Conservation (phyloP, 108 stramenopile species). For the Epithemia pelagica region DNA sequence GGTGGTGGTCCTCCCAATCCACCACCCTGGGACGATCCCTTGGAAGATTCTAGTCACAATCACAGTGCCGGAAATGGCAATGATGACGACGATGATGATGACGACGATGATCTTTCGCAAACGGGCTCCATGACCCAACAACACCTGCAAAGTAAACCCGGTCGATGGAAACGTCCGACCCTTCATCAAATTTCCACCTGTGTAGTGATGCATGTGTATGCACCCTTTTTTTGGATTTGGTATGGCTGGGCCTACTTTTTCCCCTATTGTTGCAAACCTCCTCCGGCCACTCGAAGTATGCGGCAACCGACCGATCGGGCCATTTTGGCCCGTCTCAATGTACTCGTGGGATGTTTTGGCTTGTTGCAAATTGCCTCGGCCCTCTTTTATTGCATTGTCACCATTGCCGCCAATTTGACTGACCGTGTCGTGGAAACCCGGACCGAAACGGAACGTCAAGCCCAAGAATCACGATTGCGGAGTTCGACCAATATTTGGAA, state of each 20-base stretch:
- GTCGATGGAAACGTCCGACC: constrained; percentile 4
- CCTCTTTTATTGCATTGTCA: constrained; percentile 25
- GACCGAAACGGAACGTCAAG: constrained; percentile 4
- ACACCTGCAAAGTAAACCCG: background rate
- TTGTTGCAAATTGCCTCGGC: constrained; percentile 36
- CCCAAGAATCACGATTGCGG: background rate
- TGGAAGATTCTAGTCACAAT: background rate
- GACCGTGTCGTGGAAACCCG: background rate
- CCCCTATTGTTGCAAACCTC: constrained; percentile 12
- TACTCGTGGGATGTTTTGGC: constrained; percentile 49
- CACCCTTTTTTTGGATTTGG: background rate
- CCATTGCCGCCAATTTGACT: constrained; percentile 13
- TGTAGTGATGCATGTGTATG: constrained; percentile 12
- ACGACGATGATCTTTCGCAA: too few relatives aligned
- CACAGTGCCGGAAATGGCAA: background rate
- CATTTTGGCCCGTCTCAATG: constrained; percentile 55
- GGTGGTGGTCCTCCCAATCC: too few relatives aligned
- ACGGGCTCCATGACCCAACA: background rate
- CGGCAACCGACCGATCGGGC: constrained; percentile 52
- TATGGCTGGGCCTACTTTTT: background rate
- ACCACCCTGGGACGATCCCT: background rate
- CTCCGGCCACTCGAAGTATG: constrained; percentile 23
- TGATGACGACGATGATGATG: constrained; percentile 2
- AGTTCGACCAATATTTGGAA: constrained; percentile 35
- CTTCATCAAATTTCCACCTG: constrained; percentile 1